phyloP scores from a whole-genome alignment of 2,329 filamentous ascomycete genomes.

The Colletotrichum somersetense region DNA sequence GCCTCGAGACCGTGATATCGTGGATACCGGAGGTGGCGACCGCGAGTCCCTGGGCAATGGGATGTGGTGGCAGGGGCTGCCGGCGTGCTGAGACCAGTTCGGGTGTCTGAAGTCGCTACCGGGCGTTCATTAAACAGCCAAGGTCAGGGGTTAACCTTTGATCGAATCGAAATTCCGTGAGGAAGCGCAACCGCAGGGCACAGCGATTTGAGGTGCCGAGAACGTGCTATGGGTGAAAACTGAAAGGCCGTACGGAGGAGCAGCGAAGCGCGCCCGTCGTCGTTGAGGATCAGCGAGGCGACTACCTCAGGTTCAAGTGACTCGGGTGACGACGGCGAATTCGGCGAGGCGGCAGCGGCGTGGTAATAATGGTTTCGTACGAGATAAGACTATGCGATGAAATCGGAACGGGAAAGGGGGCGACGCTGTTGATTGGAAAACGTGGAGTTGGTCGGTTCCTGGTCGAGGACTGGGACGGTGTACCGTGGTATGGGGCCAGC shows the following conservation, averaged over 20 bases:
- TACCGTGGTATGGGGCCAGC: constrained; percentile 35
- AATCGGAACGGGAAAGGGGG: neutral
- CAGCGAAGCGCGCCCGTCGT: neutral
- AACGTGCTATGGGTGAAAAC: neutral
- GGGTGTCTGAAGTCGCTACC: constrained; percentile 18
- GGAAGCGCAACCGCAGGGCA: neutral
- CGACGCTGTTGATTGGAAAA: constrained; percentile 5
- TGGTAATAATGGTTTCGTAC: neutral
- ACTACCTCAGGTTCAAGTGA: neutral
- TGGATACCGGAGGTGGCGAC: neutral
- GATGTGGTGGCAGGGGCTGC: neutral
- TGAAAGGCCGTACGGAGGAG: neutral
- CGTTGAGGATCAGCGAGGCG: constrained; percentile 7
- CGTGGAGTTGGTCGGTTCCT: constrained; percentile 1
- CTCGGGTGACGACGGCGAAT: neutral
- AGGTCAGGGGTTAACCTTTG: constrained; percentile 1
- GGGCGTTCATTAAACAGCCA: constrained; percentile 24
- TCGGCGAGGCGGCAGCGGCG: neutral
- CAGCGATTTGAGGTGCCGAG: neutral
- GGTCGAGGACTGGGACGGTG: neutral
- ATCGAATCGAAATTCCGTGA: neutral
- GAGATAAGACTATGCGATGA: constrained; percentile 3
- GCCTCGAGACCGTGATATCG: neutral
- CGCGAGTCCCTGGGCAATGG: neutral
- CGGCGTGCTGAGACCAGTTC: neutral